Evolutionary conservation across 164 flowering plant species (phyloP), one percentile per base, ranked within the genome.

Genomic region (Nymphaea colorata): DNA sequence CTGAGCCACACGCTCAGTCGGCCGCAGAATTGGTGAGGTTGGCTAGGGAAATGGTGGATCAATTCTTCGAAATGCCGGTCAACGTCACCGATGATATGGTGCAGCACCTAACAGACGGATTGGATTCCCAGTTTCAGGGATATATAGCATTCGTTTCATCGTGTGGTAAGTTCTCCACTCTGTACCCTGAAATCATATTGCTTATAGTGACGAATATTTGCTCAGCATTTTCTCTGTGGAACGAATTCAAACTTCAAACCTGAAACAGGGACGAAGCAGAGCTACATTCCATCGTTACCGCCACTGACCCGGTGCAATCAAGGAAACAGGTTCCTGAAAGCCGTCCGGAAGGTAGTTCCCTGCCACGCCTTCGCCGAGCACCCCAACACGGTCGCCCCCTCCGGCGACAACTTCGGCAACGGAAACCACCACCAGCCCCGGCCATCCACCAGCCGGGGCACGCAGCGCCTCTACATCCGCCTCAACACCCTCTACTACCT

Each of bases 391-490:
- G 64, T n/a, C 25, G 7, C 10, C 41, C n/a, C 42, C 7, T 4
- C 6, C 64, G 36, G 12, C 70, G 71, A 16, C 64, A 61, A 11
- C 3, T 8, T 8, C 42, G n/a, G 17, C 3, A 71, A 41, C 3
- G 15, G 4, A 42, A 76, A 71, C 41, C 79, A 83, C 63, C 81
- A 88, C 72, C 57, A 51, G 3, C 92, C 91, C 10, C 84, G 96
- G 1, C 91, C 95, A 53, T 90, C 96, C 15, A 91, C 91, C 4
- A 94, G 96, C 73, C 89, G 99, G 36, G 96, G 93, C 45, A 94
- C 98, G 3, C 99, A 91, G 62, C 96, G 96, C 73, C 85, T 91
- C 17, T 94, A 94, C 76, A 87, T 90, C 68, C 90, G 99, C 61
- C 88, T 94, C 70, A 94, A 94, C 88, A 87, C 98, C 67, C 78